Conservation (phyloP, 495 filamentous ascomycete genomes). For the Penicillium steckii region DNA sequence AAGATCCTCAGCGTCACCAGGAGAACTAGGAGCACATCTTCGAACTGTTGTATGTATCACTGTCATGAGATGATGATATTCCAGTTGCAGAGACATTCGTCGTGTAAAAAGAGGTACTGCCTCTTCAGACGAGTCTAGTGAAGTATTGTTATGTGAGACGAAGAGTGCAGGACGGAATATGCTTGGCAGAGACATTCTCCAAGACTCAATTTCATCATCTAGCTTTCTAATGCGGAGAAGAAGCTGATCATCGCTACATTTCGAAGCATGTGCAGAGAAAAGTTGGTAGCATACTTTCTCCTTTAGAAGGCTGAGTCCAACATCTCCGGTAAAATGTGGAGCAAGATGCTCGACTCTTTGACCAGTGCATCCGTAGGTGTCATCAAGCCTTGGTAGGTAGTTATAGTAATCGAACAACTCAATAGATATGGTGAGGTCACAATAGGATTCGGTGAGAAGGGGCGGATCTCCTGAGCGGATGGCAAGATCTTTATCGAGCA, state of each 20-base stretch:
- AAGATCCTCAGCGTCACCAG: slow-evolving; percentile 8
- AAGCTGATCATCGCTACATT: slow-evolving; percentile 11
- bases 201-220: slow-evolving; percentile 18
- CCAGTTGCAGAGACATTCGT: slow-evolving; percentile 13
- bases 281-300: slow-evolving; percentile 13
- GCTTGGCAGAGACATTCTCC: slow-evolving; percentile 13
- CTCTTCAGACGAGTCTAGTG: background rate
- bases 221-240: slow-evolving; percentile 15
- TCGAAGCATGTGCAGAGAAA: slow-evolving; percentile 10
- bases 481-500: slow-evolving; percentile 30
- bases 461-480: slow-evolving; percentile 27
- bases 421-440: slow-evolving; percentile 24
- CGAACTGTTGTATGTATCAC: slow-evolving; percentile 19
- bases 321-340: slow-evolving; percentile 10
- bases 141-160: slow-evolving; percentile 9
- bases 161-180: slow-evolving; percentile 14
- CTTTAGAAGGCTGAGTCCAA: slow-evolving; percentile 9
- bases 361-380: background rate
- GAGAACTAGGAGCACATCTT: slow-evolving; percentile 9
- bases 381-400: background rate
- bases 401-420: background rate
- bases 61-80: slow-evolving; percentile 16
- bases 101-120: background rate
- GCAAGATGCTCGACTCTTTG: background rate
- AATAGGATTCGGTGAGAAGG: slow-evolving; percentile 20